phyloP scores from a whole-genome alignment of 306 rosid genomes.

The Vicia faba region DNA sequence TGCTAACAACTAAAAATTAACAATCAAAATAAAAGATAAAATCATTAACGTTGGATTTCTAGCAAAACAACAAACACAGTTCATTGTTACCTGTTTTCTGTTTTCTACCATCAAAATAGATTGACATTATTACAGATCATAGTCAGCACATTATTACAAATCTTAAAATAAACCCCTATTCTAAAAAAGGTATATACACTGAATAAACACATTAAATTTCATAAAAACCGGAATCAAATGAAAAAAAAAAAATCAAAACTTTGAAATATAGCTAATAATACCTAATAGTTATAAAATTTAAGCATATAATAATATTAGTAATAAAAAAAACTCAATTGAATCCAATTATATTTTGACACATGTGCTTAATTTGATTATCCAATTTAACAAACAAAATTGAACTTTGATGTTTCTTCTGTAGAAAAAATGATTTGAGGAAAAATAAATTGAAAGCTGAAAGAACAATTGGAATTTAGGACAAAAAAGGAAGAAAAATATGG shows the following conservation, averaged over 20 bases:
- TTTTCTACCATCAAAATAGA: slow-evolving; percentile 35
- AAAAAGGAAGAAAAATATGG: slow-evolving; percentile 27
- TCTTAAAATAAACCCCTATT: neutral
- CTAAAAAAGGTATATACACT: slow-evolving; percentile 23
- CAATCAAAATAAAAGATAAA: neutral
- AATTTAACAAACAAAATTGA: neutral
- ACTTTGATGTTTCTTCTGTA: slow-evolving; percentile 10
- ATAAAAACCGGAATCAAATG: slow-evolving; percentile 1
- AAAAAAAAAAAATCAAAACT: neutral
- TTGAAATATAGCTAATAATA: slow-evolving; percentile 21
- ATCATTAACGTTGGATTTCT: neutral
- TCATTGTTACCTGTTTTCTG: slow-evolving; percentile 28
- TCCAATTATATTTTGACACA: neutral
- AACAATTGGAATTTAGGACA: slow-evolving; percentile 22
- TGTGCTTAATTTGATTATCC: slow-evolving; percentile 10
- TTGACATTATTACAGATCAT: slow-evolving; percentile 25
- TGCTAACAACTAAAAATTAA: neutral
- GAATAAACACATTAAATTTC: slow-evolving; percentile 33
- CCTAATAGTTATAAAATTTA: neutral
- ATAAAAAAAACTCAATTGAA: neutral
- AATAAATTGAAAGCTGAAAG: slow-evolving; percentile 32
- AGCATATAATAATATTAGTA: neutral
- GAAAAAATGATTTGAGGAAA: slow-evolving; percentile 16
- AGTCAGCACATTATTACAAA: slow-evolving; percentile 35
- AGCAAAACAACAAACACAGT: neutral